Evolutionary conservation across 2,329 filamentous ascomycete genomes (phyloP).

Genomic region (Pochonia chlamydosporia): DNA sequence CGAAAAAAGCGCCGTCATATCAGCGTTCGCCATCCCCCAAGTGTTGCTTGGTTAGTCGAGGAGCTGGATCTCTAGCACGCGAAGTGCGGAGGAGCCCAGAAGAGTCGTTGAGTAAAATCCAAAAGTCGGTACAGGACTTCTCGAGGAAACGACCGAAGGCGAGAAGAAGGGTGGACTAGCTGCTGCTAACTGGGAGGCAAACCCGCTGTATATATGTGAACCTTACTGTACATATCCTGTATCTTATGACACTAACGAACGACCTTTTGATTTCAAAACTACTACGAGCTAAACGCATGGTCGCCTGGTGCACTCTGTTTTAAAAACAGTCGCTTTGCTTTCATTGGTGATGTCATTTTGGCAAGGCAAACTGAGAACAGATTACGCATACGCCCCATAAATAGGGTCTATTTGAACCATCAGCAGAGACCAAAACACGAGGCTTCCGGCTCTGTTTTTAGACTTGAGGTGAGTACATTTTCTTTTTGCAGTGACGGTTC

Average conservation of each 20-base stretch:
- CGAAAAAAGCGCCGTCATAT: constrained; percentile 26
- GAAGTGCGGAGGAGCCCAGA: constrained; percentile 40
- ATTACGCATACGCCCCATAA: not conserved
- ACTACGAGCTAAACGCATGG: not conserved
- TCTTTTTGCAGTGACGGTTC: not conserved
- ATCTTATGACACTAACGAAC: constrained; percentile 24
- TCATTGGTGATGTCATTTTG: not conserved
- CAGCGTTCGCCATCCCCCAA: constrained; percentile 30
- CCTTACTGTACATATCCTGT: constrained; percentile 30
- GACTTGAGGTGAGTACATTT: not conserved
- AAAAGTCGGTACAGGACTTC: constrained; percentile 38
- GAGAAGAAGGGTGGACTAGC: constrained; percentile 36
- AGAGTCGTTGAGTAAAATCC: constrained; percentile 39
- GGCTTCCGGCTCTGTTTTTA: not conserved
- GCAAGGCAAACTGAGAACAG: not conserved
- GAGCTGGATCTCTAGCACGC: constrained; percentile 15
- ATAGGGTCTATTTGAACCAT: not conserved
- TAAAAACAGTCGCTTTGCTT: too few species aligned
- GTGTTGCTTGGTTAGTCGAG: constrained; percentile 23
- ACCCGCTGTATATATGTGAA: constrained; percentile 34
- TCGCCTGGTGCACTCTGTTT: not conserved
- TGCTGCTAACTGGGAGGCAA: constrained; percentile 19
- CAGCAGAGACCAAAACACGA: not conserved
- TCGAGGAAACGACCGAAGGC: constrained; percentile 34
- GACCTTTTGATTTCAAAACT: not conserved